Evolutionary conservation across 2,329 filamentous ascomycete genomes (phyloP).

Genomic region (Cytospora piceae): DNA sequence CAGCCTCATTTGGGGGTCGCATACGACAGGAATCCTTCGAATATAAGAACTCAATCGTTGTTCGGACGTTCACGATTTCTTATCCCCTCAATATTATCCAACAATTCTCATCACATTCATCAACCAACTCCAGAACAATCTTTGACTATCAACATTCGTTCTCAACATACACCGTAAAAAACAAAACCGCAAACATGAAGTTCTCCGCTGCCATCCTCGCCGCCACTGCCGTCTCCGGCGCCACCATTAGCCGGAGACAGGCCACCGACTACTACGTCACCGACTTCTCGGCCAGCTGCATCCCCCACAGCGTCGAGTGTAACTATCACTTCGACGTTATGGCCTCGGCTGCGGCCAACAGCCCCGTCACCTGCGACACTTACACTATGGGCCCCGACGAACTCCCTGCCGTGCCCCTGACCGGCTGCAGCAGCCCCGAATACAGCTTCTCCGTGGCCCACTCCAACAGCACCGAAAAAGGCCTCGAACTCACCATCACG

Average conservation of each 20-base stretch:
- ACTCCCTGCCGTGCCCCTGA: background rate
- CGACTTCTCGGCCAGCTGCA: background rate
- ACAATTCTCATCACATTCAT: background rate
- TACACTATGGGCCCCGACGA: background rate
- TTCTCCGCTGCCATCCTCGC: background rate
- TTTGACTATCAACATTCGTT: background rate
- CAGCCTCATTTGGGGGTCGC: background rate
- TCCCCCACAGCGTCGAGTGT: background rate
- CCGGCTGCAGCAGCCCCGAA: background rate
- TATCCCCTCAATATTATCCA: background rate
- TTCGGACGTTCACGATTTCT: background rate
- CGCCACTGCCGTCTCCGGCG: background rate
- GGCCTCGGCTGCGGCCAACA: background rate
- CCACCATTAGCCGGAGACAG: background rate
- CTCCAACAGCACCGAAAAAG: background rate
- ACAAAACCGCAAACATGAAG: background rate
- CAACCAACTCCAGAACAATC: background rate
- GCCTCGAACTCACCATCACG: background rate
- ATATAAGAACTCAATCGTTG: background rate
- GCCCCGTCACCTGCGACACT: background rate
- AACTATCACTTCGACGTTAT: background rate
- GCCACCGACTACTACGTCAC: background rate
- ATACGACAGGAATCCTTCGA: background rate
- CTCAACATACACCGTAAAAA: background rate
- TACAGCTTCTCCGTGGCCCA: background rate